Percentiles rank a stretch among this genome's conserved stretches.
Evolutionary conservation across 176 grass and related monocot genomes (phyloP).

Genomic region (Aegilops sharonensis): DNA sequence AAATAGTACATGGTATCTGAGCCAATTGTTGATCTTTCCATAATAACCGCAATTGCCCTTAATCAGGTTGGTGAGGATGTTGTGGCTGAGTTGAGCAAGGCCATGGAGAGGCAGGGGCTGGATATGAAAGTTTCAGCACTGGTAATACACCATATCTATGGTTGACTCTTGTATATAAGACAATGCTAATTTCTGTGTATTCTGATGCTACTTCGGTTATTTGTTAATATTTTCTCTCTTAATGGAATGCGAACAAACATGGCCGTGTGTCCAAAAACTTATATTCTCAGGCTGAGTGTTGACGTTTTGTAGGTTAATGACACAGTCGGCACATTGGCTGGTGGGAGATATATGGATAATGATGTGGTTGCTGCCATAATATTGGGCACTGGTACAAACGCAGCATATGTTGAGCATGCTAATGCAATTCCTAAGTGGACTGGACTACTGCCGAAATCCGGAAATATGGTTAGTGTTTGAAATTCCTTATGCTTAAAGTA

Average conservation of each 20-base stretch:
- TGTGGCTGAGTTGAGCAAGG: slow-evolving; percentile 57
- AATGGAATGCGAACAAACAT: not conserved
- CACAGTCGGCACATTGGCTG: slow-evolving; percentile 67
- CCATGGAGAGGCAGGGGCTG: slow-evolving; percentile 65
- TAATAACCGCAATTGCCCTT: not conserved
- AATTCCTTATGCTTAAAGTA: not conserved
- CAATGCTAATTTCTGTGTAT: not conserved
- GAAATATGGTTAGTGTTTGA: slow-evolving; percentile 58
- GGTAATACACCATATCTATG: slow-evolving; percentile 32
- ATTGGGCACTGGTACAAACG: slow-evolving; percentile 85
- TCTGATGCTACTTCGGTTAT: not conserved
- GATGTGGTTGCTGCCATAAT: slow-evolving; percentile 72
- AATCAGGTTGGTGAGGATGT: slow-evolving; percentile 64
- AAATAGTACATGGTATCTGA: slow-evolving; percentile 1
- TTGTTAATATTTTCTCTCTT: not conserved
- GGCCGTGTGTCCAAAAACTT: not conserved
- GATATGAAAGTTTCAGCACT: slow-evolving; percentile 71
- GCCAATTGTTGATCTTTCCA: not conserved
- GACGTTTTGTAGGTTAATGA: slow-evolving; percentile 58
- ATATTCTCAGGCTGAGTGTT: not conserved
- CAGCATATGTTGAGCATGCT: slow-evolving; percentile 80
- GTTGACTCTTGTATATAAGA: not conserved
- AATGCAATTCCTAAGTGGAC: slow-evolving; percentile 70
- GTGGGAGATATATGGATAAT: slow-evolving; percentile 63
- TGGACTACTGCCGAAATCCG: slow-evolving; percentile 42